Evolutionary conservation across 257 asterid species (phyloP), one percentile per base, ranked within the genome.

Genomic region (Nicotiana otophora): DNA sequence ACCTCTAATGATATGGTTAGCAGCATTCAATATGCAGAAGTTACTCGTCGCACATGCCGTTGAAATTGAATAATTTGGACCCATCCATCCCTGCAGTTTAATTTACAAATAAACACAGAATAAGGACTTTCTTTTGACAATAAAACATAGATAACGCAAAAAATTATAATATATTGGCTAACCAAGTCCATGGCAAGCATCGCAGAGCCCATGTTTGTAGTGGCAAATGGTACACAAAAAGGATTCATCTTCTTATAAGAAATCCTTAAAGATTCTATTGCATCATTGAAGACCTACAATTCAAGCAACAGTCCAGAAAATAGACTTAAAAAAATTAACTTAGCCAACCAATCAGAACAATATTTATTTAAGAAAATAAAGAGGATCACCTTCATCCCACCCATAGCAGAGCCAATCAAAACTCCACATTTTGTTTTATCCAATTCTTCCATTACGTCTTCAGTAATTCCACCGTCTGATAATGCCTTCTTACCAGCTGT

Each of bases 191-290:
- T 65, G 12, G 78, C 72, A 48, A 81, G 83, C 91, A 92, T 79
- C 70, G 92, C 96, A 9, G 96, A 92, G 83, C 96, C 83, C 83
- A 81, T 81, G 83, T 81, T 81, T 65, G 72, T 82, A 34, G 97
- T 91, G 31, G 99, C 93, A 88, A 93, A 88, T 67, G 99, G 99
- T 74, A 95, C 97, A 88, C 97, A 93, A 76, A 95, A 96, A 82
- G 98, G 98, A 87, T 93, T 96, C 98, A 93, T 91, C 92, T 92
- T 93, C 89, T 86, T 91, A 82, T 91, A 91, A 23, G 97, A 96
- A 84, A 92, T 82, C 85, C 94, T 87, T 80, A 93, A 88, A 57
- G 99, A 98, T 86, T 95, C 99, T 83, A 93, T 90, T 55, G 97
- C 99, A 65, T 95, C 99, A 84, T 84, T 64, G 82, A 95, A 91